phyloP scores from a whole-genome alignment of 106 monocot genomes.

The Cymbidium sinense region DNA sequence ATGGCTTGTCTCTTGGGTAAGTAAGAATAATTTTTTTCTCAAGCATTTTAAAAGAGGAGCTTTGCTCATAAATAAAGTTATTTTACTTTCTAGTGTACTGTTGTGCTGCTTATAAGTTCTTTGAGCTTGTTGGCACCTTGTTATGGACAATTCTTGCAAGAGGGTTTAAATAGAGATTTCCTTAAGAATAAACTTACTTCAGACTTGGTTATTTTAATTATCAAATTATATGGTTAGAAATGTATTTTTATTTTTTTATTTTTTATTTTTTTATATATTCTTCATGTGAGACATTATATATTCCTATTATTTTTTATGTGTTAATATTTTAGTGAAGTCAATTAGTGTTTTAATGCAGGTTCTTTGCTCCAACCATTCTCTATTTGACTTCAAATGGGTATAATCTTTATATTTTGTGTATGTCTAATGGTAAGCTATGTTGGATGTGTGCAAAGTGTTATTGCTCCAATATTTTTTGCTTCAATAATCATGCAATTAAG shows the following conservation, averaged over 20 bases:
- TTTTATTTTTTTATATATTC: not conserved
- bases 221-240: conserved; percentile 1
- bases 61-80: not conserved
- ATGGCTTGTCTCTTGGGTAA: too few species aligned
- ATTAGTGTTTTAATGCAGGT: conserved; percentile 7
- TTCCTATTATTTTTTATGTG: not conserved
- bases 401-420: conserved; percentile 8
- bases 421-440: conserved; percentile 3
- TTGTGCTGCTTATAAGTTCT: too few species aligned
- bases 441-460: not conserved
- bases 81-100: too few species aligned
- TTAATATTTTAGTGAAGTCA: not conserved
- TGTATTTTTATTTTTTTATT: not conserved
- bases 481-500: not conserved
- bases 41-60: not conserved
- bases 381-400: conserved; percentile 6
- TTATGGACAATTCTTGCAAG: not conserved
- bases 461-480: not conserved
- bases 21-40: too few species aligned
- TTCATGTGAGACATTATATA: not conserved
- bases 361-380: conserved; percentile 11
- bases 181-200: not conserved
- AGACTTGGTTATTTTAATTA: not conserved
- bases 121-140: too few species aligned
- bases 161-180: not conserved